Base-by-base conservation (phyloP, 2,329 filamentous ascomycete species). In the Colletotrichum orchidophilum region DNA sequence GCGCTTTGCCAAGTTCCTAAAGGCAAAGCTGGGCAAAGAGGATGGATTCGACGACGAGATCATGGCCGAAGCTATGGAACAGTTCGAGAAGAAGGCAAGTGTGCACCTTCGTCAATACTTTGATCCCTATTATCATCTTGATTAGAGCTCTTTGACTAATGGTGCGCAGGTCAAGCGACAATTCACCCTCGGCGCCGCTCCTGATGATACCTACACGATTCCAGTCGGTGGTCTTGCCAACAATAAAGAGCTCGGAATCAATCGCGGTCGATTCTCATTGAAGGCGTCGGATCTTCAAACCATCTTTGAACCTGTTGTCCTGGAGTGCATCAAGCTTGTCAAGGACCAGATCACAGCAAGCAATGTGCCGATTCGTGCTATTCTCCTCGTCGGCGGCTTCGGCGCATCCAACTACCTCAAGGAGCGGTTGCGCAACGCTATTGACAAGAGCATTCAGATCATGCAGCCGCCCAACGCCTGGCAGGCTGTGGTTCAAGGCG, bases 401-500 rank as follows among this genome's bases (percentile, higher is more conserved):
- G 84, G 85, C 3, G 80, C 83, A 50, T 86, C 81, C 21, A 79
- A 78, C 26, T 86, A 86, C 73, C 78, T 87, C 21, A 83, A 82
- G 73, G 77, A 81, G 65, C 78, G 81, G 12, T 75, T 87, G 8
- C 77, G 78, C 55, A 75, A 80, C 53, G 76, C 80, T 0, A 77
- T 86, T 8, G 74, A 78, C 9, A 62, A 73, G 8, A 75, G 77
- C 6, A 80, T 84, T 8, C 78, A 83, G 31, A 81, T 88, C 31
- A 76, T 88, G 61, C 85, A 86, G 62, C 86, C 87, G 0, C 78
- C 82, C 15, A 83, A 84, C 69, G 82, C 84, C 3, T 88, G 86
- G 86, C 80, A 81, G 1, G 84, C 86, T 1, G 84, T 88, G 6
- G 85, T 86, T 2, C 83, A 84, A 39, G 87, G 87, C 7, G 87